phyloP scores from a whole-genome alignment of 768 basidiomycete genomes.

The Cyclocybe aegerita region DNA sequence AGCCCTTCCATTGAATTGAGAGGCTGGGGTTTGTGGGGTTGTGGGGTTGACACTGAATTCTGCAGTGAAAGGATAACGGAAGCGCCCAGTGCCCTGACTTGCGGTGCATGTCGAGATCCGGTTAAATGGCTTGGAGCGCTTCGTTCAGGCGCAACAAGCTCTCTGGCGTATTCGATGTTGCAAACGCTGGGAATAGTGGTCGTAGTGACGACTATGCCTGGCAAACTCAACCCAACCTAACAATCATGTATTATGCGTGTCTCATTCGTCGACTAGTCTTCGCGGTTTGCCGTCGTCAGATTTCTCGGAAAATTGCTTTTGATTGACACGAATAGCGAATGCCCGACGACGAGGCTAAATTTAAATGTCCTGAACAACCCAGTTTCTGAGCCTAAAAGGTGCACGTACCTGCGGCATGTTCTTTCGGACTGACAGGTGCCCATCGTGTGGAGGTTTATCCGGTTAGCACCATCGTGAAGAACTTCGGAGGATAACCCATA shows the following conservation, averaged over 20 bases:
- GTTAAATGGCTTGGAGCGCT: too few relatives aligned
- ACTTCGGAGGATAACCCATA: too few relatives aligned
- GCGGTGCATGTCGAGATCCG: too few relatives aligned
- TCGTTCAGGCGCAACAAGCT: too few relatives aligned
- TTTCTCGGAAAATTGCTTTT: constrained; percentile 9
- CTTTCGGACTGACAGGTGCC: too few relatives aligned
- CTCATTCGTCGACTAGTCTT: not conserved
- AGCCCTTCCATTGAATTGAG: not conserved
- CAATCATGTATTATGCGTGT: not conserved
- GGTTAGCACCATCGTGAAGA: too few relatives aligned
- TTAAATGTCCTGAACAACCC: not conserved
- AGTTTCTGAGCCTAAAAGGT: constrained; percentile 9
- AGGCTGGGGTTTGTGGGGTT: constrained; percentile 10
- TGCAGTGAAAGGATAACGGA: not conserved
- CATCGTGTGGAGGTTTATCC: too few relatives aligned
- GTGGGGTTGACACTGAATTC: not conserved
- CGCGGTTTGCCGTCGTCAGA: not conserved
- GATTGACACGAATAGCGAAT: constrained; percentile 5
- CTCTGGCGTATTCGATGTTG: too few relatives aligned
- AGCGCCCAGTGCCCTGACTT: too few relatives aligned
- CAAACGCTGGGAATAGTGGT: too few relatives aligned
- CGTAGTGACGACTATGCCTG: too few relatives aligned
- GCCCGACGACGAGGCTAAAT: not conserved
- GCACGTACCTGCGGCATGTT: constrained; percentile 10
- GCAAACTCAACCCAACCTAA: not conserved